Base-by-base conservation (phyloP, 257 asterid genomes). In the Sherardia arvensis region DNA sequence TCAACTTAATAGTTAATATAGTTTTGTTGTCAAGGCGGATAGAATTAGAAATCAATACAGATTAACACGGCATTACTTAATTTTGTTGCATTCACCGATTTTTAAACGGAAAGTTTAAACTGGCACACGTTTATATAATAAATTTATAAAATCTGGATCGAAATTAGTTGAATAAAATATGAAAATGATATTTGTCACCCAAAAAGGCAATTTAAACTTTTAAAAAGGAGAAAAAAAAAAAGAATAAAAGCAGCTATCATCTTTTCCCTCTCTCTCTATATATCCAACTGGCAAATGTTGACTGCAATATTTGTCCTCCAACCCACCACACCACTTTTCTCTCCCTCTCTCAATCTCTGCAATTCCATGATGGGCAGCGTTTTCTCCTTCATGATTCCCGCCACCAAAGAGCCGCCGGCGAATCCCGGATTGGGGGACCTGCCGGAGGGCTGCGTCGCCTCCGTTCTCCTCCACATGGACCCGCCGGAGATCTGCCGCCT, bases 371-470 rank as follows among this genome's bases (percentile, higher is more conserved):
- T 87, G 95, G 95, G 95, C 62, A 54, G 82, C 48, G 77, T 75
- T 0, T 74, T 81, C 45, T 87, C 95, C 2, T 66, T 64, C 3
- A 53, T 72, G 51, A 53, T 70, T 62, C 8, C 68, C 69, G 17
- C 74, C 15, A 47, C 69, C 18, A 17, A 62, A 7, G 48, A 61
- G 7, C 28, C 71, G 47, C 25, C 75, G 58, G 51, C 78, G 69
- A 74, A 61, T 34, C 32, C 82, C 0, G 79, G 82, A 12, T 67
- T 85, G 48, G 97, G 94, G 57, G 90, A 85, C 64, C 79, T 87
- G 76, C 94, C 96, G 66, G 96, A 85, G 76, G 74, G 95, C 62
- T 87, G 94, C 18, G 87, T 86, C 54, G 97, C 95, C 34, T 72
- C 86, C 66, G 81, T 90, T 64, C 79, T 90, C 36, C 77, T 74